Conservation (phyloP, 257 asterid genomes). For the Solanum stenotomum region DNA sequence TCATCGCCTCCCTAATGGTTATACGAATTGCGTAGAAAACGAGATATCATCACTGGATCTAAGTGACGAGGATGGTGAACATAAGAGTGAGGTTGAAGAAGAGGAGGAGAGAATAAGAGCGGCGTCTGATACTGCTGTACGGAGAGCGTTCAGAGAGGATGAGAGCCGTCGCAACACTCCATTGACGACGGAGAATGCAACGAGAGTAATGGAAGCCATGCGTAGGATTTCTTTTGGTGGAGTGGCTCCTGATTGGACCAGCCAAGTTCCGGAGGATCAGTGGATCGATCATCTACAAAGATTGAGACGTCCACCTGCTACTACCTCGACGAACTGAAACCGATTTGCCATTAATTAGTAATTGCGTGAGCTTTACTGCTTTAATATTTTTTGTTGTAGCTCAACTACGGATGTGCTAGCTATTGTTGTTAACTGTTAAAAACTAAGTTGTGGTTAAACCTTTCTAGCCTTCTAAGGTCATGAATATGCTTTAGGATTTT, state of each 20-base stretch:
- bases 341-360: not conserved
- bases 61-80: conserved; percentile 26
- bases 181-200: conserved; percentile 55
- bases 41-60: conserved; percentile 53
- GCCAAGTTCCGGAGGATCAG: conserved; percentile 57
- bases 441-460: not conserved
- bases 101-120: conserved; percentile 15
- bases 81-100: conserved; percentile 6
- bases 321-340: conserved; percentile 3
- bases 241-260: conserved; percentile 64
- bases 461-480: not conserved
- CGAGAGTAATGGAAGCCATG: conserved; percentile 79
- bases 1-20: conserved; percentile 46
- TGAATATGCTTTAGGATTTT: not conserved
- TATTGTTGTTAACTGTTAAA: not conserved
- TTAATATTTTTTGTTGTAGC: not conserved
- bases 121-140: conserved; percentile 37
- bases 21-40: conserved; percentile 26
- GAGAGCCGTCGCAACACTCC: conserved; percentile 74
- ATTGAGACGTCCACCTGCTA: conserved; percentile 20
- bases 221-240: conserved; percentile 60
- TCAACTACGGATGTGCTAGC: not conserved
- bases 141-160: conserved; percentile 67
- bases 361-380: not conserved
- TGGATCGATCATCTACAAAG: conserved; percentile 53